phyloP scores from a whole-genome alignment of 768 basidiomycete genomes.

The Mycena floridula region DNA sequence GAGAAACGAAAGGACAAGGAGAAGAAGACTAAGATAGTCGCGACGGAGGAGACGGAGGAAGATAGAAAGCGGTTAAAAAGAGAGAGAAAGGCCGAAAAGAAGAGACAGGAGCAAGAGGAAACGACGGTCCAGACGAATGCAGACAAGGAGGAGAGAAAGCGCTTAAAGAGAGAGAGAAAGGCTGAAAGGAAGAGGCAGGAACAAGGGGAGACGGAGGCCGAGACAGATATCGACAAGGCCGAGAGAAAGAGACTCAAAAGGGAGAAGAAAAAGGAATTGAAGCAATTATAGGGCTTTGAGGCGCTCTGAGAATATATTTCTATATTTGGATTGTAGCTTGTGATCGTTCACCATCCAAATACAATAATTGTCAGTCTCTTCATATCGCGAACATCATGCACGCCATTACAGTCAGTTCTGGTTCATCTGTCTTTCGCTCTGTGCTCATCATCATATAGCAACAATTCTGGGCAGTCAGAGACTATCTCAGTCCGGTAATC shows the following conservation, averaged over 20 bases:
- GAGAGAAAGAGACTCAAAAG: constrained; percentile 13
- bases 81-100: background rate
- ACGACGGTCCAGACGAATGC: background rate
- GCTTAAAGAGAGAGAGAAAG: constrained; percentile 12
- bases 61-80: constrained; percentile 1
- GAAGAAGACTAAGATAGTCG: constrained; percentile 14
- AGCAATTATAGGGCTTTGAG: too few relatives aligned
- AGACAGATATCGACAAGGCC: background rate
- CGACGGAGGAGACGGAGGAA: constrained; percentile 19
- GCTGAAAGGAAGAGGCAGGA: constrained; percentile 1
- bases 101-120: background rate
- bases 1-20: constrained; percentile 25
- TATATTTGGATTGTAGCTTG: background rate
- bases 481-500: constrained; percentile 87
- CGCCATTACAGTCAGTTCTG: constrained; percentile 7
- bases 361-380: background rate
- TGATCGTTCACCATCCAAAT: background rate
- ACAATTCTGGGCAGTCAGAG: constrained; percentile 90
- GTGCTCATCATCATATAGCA: constrained; percentile 42
- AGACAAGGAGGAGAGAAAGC: constrained; percentile 4
- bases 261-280: too few relatives aligned
- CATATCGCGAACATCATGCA: constrained; percentile 6
- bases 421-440: background rate
- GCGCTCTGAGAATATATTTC: too few relatives aligned
- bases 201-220: constrained; percentile 14